phyloP scores from a whole-genome alignment of 139 green algal genomes.

The Chlorella sp. region DNA sequence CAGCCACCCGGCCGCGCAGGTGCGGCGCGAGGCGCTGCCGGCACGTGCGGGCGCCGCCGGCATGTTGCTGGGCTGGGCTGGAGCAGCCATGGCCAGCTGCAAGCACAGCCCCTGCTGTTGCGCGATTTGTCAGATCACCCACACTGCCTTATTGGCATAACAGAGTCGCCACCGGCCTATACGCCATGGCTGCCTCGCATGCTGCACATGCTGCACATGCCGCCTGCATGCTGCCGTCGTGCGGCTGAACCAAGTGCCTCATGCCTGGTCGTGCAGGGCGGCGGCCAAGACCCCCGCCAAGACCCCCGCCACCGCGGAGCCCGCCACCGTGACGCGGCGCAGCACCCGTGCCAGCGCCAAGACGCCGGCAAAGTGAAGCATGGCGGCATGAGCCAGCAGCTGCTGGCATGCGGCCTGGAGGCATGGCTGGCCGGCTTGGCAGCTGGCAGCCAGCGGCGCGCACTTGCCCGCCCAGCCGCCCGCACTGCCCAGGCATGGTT shows the following conservation, averaged over 20 bases:
- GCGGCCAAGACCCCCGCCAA: slow-evolving; percentile 36
- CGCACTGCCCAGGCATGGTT: too few species aligned
- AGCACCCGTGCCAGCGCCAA: neutral
- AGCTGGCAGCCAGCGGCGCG: neutral
- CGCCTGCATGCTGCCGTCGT: neutral
- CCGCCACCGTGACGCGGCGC: slow-evolving; percentile 16
- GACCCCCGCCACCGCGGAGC: slow-evolving; percentile 25
- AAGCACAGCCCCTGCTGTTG: too few species aligned
- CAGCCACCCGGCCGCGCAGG: neutral
- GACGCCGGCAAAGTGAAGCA: slow-evolving; percentile 19
- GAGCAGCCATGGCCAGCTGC: neutral
- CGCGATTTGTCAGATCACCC: too few species aligned
- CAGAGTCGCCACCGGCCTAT: too few species aligned
- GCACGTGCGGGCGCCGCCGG: too few species aligned
- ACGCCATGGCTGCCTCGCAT: too few species aligned
- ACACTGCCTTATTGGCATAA: too few species aligned
- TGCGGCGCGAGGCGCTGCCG: neutral
- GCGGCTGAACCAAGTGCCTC: neutral
- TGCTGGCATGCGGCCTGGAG: neutral
- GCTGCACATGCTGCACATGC: neutral
- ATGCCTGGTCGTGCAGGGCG: slow-evolving; percentile 2
- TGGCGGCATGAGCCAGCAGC: too few species aligned
- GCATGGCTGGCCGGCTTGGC: neutral
- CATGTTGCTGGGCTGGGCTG: neutral
- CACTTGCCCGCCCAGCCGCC: too few species aligned